phyloP scores from a whole-genome alignment of 2,329 filamentous ascomycete genomes.

The Colletotrichum sidae region DNA sequence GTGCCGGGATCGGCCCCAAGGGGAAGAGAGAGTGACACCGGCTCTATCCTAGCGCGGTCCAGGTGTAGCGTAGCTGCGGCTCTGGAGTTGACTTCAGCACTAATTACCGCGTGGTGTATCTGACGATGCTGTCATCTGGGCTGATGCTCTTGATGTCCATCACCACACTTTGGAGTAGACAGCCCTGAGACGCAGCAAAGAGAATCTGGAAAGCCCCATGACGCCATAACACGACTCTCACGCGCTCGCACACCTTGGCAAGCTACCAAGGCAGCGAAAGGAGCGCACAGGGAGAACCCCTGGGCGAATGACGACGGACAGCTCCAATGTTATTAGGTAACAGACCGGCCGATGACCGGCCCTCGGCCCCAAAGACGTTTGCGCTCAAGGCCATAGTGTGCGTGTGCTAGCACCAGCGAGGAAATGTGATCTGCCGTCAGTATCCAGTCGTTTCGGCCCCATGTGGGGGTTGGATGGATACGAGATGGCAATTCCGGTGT shows the following conservation, averaged over 20 bases:
- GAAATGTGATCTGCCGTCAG: slow-evolving; percentile 32
- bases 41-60: background rate
- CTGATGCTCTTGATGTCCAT: background rate
- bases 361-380: slow-evolving; percentile 3
- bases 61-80: slow-evolving; percentile 17
- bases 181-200: slow-evolving; percentile 11
- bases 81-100: background rate
- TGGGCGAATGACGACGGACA: slow-evolving; percentile 26
- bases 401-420: slow-evolving; percentile 21
- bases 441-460: slow-evolving; percentile 33
- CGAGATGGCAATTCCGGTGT: slow-evolving; percentile 22
- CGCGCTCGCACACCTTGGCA: slow-evolving; percentile 3
- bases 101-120: background rate
- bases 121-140: slow-evolving; percentile 7
- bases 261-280: slow-evolving; percentile 13
- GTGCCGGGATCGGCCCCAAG: slow-evolving; percentile 17
- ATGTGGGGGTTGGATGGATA: slow-evolving; percentile 33
- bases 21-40: background rate
- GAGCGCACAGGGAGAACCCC: slow-evolving; percentile 27
- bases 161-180: background rate
- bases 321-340: slow-evolving; percentile 34
- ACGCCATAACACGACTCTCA: slow-evolving; percentile 17
- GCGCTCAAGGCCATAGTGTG: slow-evolving; percentile 1
- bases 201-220: background rate
- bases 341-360: slow-evolving; percentile 9